Conservation (phyloP, 1,139 yeast species). For the Lodderomyces margitis region DNA sequence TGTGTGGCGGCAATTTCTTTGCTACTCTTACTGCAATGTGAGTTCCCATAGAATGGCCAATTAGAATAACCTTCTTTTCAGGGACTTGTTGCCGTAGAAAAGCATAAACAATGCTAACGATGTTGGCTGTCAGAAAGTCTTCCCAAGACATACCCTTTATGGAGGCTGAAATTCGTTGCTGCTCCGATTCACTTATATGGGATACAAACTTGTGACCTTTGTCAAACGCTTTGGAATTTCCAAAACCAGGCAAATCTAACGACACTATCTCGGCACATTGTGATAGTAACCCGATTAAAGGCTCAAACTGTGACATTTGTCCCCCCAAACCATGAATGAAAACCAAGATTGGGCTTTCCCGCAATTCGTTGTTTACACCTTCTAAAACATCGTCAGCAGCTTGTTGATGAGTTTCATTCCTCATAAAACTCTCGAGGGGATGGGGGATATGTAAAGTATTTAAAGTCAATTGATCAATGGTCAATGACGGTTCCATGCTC, state of each 20-base stretch:
- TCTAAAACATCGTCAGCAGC: conserved; percentile 18
- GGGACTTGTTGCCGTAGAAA: conserved; percentile 42
- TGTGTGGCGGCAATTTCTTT: conserved; percentile 34
- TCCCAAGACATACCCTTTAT: conserved; percentile 35
- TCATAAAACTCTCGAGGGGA: conserved; percentile 49
- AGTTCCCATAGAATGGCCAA: conserved; percentile 80
- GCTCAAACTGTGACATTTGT: conserved; percentile 70
- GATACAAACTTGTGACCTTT: conserved; percentile 22
- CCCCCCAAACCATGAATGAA: conserved; percentile 80
- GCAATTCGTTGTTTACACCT: conserved; percentile 33
- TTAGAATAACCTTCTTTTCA: conserved; percentile 48
- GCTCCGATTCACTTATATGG: conserved; percentile 24
- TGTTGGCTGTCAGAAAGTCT: conserved; percentile 47
- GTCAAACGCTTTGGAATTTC: conserved; percentile 43
- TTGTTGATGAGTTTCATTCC: conserved; percentile 31
- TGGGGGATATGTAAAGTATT: conserved; percentile 52
- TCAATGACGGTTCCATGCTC: conserved; percentile 18
- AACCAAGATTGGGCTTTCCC: conserved; percentile 55
- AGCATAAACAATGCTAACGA: conserved; percentile 45
- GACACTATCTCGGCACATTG: conserved; percentile 65
- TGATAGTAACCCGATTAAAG: conserved; percentile 59
- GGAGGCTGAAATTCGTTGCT: conserved; percentile 28
- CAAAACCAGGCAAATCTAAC: conserved; percentile 76
- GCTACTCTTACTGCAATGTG: conserved; percentile 52
- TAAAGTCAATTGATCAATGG: conserved; percentile 37